A percentile compares a stretch with the other conserved stretches of the same genome.
Conservation (phyloP, 345 rosid genomes). For the Gossypium sturtianum region DNA sequence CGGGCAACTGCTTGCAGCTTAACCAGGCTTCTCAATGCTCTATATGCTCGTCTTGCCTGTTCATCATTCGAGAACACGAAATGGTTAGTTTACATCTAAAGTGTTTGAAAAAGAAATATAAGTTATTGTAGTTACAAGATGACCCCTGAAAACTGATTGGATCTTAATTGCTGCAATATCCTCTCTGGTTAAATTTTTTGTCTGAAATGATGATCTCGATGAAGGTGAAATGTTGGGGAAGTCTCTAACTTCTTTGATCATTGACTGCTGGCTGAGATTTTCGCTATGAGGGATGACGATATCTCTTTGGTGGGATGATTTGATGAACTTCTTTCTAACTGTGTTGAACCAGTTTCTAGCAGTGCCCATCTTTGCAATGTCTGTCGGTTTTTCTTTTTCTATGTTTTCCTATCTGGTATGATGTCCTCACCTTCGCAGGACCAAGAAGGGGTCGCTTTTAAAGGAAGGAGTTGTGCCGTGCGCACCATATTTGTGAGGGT, state of each 20-base stretch:
- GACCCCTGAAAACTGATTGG: constrained; percentile 81
- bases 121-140: constrained; percentile 41
- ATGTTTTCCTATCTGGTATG: not conserved
- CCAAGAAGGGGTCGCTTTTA: constrained; percentile 17
- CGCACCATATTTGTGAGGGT: constrained; percentile 24
- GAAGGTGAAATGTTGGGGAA: not conserved
- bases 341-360: constrained; percentile 31
- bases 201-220: not conserved
- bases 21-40: constrained; percentile 75
- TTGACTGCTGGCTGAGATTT: constrained; percentile 10
- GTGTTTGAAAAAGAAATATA: not conserved
- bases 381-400: not conserved
- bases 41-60: constrained; percentile 70
- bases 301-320: constrained; percentile 15
- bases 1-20: constrained; percentile 76
- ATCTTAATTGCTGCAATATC: constrained; percentile 61
- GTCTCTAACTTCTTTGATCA: constrained; percentile 1
- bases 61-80: not conserved
- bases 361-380: constrained; percentile 19
- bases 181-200: constrained; percentile 22
- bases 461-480: constrained; percentile 30
- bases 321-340: constrained; percentile 27
- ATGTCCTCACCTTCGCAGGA: not conserved
- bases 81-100: not conserved
- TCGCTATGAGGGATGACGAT: constrained; percentile 17